These are phyloP conservation scores for Penicillium corylophilum DNA, from an alignment of 2,329 filamentous ascomycete species.

Conservation along the genomic window DNA sequence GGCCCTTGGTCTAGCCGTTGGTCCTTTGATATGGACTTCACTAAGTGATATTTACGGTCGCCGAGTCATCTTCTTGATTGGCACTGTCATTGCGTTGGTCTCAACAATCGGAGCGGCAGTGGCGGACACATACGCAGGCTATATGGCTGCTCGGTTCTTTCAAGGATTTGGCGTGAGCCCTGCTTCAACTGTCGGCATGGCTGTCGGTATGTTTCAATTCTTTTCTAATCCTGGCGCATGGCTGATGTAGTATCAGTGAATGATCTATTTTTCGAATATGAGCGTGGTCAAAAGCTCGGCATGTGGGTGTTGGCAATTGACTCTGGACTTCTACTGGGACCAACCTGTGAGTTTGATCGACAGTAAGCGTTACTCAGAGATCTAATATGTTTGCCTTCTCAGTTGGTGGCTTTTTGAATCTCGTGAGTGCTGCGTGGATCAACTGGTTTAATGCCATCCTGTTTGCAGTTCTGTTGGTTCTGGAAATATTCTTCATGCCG, in stretches of 20 bases:
- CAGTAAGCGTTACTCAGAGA: too few relatives aligned
- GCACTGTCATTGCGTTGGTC: slow-evolving; percentile 43
- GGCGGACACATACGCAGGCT: slow-evolving; percentile 46
- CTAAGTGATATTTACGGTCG: slow-evolving; percentile 55
- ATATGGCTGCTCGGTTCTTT: slow-evolving; percentile 60
- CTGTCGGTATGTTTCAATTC: slow-evolving; percentile 37
- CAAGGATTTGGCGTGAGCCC: slow-evolving; percentile 58
- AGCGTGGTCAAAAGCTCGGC: slow-evolving; percentile 56
- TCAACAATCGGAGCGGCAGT: slow-evolving; percentile 45
- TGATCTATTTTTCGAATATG: slow-evolving; percentile 58
- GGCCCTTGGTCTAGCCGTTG: slow-evolving; percentile 51
- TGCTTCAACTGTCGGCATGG: slow-evolving; percentile 55
- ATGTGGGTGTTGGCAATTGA: slow-evolving; percentile 60
- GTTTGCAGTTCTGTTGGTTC: slow-evolving; percentile 49
- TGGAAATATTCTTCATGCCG: slow-evolving; percentile 53
- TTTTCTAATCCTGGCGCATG: neutral
- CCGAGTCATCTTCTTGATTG: slow-evolving; percentile 50
- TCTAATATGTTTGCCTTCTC: neutral
- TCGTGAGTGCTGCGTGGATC: slow-evolving; percentile 52
- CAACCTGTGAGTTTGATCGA: slow-evolving; percentile 38
- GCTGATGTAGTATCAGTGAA: slow-evolving; percentile 37
- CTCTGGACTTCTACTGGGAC: slow-evolving; percentile 51
- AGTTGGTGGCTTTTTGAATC: slow-evolving; percentile 54
- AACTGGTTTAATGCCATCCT: slow-evolving; percentile 57
- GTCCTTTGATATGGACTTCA: slow-evolving; percentile 53